Evolutionary conservation across 106 monocot genomes (phyloP), one percentile per base, ranked within the genome.

Genomic region (Allium sativum): DNA sequence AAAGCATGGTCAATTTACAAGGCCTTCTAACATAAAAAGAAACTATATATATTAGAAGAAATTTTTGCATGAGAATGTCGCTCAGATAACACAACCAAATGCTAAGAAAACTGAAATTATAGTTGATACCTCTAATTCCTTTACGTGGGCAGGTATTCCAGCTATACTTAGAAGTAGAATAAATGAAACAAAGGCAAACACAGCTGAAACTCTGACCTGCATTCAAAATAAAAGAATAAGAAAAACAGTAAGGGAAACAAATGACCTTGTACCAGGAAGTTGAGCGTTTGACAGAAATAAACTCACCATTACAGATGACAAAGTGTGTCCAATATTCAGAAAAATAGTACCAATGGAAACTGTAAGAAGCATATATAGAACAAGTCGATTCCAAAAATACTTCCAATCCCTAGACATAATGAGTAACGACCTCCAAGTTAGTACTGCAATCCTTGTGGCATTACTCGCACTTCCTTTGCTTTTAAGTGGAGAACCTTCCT

Each of bases 361-460:
- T 1, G 88, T 61, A 19, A 92, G 78, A 70, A 98, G 64, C 65
- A 88, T 66, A 76, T 76, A 78, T 22, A 92, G 61, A 58, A 83
- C 58, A 65, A 88, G 73, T 13, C 98, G 76, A 50, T 82, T 88
- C 98, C 98, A 98, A 40, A 82, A 98, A 60, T 88, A 92, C 51
- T 77, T 88, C 85, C 91, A 84, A 65, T 92, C 88, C 68, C 98
- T 84, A 22, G 98, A 98, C 91, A 92, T 88, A 13, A 92, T 73
- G 54, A 98, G 55, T 54, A 98, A 70, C 40, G 92, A 88, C 31
- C 98, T 79, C 98, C 98, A 98, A 58, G 77, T 92, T 44, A 98
- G 50, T 54, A 98, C 84, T 40, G 76, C 77, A 61, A 88, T 68
- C 56, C 88, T 65, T 43, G 80, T 88, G 44, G 80, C 64, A 78